These are phyloP conservation scores for Boletus eberwhitei DNA, from an alignment of 768 basidiomycete species.

Conservation along the genomic window DNA sequence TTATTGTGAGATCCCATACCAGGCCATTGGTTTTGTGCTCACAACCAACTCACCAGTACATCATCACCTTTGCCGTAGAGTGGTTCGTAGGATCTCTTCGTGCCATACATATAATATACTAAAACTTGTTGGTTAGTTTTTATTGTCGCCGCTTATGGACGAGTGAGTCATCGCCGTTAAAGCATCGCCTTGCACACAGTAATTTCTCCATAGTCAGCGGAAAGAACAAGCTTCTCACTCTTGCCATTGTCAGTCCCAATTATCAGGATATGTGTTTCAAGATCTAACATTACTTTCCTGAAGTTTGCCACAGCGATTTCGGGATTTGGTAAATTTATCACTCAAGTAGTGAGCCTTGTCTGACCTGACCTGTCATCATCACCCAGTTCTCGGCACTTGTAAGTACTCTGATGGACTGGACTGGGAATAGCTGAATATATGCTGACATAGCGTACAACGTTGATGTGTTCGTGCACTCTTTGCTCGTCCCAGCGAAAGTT, in stretches of 20 bases:
- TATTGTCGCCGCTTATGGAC: constrained; percentile 16
- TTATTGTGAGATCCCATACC: neutral
- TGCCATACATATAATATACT: neutral
- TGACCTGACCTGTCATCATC: constrained; percentile 1
- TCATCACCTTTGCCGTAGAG: neutral
- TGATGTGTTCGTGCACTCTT: neutral
- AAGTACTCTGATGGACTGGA: neutral
- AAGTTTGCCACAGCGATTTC: neutral
- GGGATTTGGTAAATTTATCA: constrained; percentile 1
- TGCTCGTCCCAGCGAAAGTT: neutral
- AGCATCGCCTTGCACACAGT: neutral
- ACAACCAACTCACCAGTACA: neutral
- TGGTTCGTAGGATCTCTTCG: neutral
- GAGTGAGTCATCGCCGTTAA: neutral
- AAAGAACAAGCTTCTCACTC: constrained; percentile 12
- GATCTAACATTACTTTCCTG: neutral
- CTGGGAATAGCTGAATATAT: neutral
- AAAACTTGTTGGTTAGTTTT: constrained; percentile 2
- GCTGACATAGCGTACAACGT: neutral
- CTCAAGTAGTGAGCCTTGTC: neutral
- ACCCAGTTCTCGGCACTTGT: constrained; percentile 9
- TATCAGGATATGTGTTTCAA: neutral
- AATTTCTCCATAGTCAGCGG: constrained; percentile 9
- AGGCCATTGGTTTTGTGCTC: neutral
- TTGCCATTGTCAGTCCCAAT: constrained; percentile 6